Percentiles rank a stretch among this genome's conserved stretches.
These are phyloP conservation scores for Fagopyrum tataricum DNA, from an alignment of 148 eudicot species.

Conservation along the genomic window DNA sequence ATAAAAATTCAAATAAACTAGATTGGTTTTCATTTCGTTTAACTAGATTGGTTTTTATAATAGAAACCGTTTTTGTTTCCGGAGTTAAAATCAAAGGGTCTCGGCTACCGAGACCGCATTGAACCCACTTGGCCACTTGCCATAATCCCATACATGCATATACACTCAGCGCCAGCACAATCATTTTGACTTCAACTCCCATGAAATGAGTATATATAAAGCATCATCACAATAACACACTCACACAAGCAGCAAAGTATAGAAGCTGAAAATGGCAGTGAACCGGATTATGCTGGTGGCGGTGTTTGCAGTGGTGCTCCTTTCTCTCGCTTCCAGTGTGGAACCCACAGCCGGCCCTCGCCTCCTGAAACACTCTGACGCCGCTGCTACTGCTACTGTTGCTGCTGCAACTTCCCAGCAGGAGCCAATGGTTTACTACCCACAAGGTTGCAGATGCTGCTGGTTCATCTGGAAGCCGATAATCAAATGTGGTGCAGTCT, in stretches of 20 bases:
- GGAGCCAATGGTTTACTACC: constrained; percentile 4
- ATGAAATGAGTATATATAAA: not conserved
- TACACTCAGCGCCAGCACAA: not conserved
- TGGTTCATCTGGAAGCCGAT: constrained; percentile 9
- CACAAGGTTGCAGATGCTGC: constrained; percentile 11
- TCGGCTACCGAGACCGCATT: no score
- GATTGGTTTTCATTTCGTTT: no score
- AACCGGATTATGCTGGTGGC: not conserved
- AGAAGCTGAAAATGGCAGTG: not conserved
- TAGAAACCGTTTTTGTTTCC: no score
- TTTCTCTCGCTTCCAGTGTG: not conserved
- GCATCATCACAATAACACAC: no score
- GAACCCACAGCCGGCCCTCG: constrained; percentile 2
- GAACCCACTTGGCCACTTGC: not conserved
- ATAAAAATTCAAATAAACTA: no score
- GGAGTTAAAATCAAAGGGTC: no score
- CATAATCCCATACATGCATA: not conserved
- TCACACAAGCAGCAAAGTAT: not conserved
- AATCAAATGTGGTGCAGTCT: not conserved
- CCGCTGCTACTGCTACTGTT: no score
- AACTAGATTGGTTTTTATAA: no score
- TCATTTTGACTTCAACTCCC: not conserved
- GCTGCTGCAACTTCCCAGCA: no score
- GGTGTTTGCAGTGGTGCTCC: not conserved
- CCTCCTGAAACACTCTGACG: constrained; percentile 5